Conservation (phyloP, 192 early-diverging fungal species). For the Lobosporangium transversale region DNA sequence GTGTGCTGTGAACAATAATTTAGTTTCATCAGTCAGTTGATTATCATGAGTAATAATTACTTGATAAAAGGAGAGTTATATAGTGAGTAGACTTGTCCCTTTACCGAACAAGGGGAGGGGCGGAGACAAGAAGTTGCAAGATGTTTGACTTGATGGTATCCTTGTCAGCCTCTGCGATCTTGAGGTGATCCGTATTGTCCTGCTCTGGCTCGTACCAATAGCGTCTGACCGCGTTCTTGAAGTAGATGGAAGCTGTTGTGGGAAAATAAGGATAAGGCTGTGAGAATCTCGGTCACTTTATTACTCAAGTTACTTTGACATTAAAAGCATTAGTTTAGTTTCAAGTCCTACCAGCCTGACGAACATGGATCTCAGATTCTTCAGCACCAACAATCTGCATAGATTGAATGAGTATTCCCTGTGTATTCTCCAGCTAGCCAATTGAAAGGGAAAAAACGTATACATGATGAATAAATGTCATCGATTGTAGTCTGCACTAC, state of each 20-base stretch:
- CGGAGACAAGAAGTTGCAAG: conserved; percentile 42
- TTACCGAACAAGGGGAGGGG: conserved; percentile 45
- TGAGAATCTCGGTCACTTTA: too few species aligned
- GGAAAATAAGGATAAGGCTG: too few species aligned
- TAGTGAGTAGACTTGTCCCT: not conserved
- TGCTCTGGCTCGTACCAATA: conserved; percentile 50
- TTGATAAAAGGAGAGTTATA: not conserved
- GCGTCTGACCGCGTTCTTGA: conserved; percentile 50
- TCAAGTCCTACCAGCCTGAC: conserved; percentile 64
- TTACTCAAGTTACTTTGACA: too few species aligned
- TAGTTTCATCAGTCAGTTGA: not conserved
- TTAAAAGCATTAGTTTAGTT: too few species aligned
- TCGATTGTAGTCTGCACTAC: not conserved
- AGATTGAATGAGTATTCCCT: conserved; percentile 42
- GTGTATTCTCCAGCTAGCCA: conserved; percentile 37
- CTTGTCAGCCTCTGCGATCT: conserved; percentile 45
- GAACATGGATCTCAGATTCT: conserved; percentile 61
- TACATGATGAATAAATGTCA: not conserved
- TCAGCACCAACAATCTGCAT: conserved; percentile 69
- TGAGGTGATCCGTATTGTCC: conserved; percentile 39
- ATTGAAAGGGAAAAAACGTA: not conserved
- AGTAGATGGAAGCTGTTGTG: conserved; percentile 46
- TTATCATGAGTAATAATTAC: not conserved
- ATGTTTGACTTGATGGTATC: conserved; percentile 46
- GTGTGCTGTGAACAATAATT: conserved; percentile 53